Evolutionary conservation across 805 yeast species (phyloP).

Genomic region (Phaffomyces thermotolerans): DNA sequence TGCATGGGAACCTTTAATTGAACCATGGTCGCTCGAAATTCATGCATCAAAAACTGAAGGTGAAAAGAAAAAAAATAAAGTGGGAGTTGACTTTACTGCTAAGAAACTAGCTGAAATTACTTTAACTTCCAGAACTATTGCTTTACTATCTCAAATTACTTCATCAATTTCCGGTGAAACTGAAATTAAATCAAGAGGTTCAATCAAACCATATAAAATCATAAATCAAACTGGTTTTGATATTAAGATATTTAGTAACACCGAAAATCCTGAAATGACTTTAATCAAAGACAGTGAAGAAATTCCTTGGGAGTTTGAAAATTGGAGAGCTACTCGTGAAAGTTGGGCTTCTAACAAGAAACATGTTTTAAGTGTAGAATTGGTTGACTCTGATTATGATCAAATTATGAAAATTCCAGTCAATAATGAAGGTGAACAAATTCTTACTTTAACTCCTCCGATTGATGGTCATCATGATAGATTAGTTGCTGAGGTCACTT

Average conservation of each 20-base stretch:
- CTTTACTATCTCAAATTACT: constrained; percentile 63
- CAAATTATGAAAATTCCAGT: constrained; percentile 53
- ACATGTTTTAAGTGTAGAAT: constrained; percentile 56
- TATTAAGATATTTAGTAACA: constrained; percentile 76
- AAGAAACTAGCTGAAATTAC: constrained; percentile 73
- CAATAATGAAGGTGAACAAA: constrained; percentile 75
- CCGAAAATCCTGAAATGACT: constrained; percentile 18
- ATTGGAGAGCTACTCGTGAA: constrained; percentile 85
- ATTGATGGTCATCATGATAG: constrained; percentile 61
- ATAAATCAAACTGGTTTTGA: constrained; percentile 80
- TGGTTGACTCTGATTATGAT: constrained; percentile 50
- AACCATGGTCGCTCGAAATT: constrained; percentile 75
- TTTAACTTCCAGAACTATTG: constrained; percentile 74
- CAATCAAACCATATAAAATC: constrained; percentile 75
- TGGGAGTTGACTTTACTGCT: constrained; percentile 65
- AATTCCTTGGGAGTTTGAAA: constrained; percentile 88
- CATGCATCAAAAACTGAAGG: constrained; percentile 49
- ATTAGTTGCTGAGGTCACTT: constrained; percentile 58
- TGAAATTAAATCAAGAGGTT: constrained; percentile 59
- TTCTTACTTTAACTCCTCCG: constrained; percentile 61
- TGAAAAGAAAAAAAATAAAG: constrained; percentile 36
- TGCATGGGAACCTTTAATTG: constrained; percentile 91
- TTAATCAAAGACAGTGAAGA: constrained; percentile 40
- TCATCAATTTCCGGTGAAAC: constrained; percentile 46
- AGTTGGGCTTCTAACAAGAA: constrained; percentile 55